Evolutionary conservation across 2,329 filamentous ascomycete genomes (phyloP), one percentile per base, ranked within the genome.

Genomic region (Fusarium brevicatenulatum): DNA sequence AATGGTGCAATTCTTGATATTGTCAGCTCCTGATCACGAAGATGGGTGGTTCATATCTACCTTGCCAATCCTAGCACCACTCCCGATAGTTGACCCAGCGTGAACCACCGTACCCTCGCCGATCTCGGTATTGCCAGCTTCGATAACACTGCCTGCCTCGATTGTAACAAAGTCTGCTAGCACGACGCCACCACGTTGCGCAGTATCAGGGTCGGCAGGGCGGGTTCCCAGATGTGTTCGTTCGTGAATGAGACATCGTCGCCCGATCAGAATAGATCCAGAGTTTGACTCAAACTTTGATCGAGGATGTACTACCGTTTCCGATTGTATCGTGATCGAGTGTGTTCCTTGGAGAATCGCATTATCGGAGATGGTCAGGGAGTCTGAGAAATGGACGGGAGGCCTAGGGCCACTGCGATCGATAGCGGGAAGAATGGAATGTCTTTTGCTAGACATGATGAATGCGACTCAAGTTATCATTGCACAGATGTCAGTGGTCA

Each of bases 231-330:
- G 80, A 28, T 86, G 83, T 13, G 87, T 82, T 64, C 90, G 85
- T 83, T 98, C 96, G 75, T 92, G 90, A 47, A 98, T 87, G 50
- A 97, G 92, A 77, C 93, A 96, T 58, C 92, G 91, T 66, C 93
- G 91, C 32, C 95, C 95, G 67, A 97, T 89, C 34, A 91, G 91
- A 74, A 98, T 91, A 47, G 94, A 91, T 9, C 94, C 94, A 57
- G 92, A 87, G 64, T 91, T 90, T 13, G 95, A 92, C 77, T 95
- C 93, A 63, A 98, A 88, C 70, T 91, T 91, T 21, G 91, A 90
- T 54, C 95, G 93, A 2, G 96, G 95, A 78, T 98, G 95, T n/a
- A 99, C 84, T 11, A 98, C 89, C 7, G 90, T 91, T 78, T 94
- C 91, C 30, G 93, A 87, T 63, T 91, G 91, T 71, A 98, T 90